Base-by-base conservation (phyloP, 306 rosid species). In the Ormosia semicastrata region DNA sequence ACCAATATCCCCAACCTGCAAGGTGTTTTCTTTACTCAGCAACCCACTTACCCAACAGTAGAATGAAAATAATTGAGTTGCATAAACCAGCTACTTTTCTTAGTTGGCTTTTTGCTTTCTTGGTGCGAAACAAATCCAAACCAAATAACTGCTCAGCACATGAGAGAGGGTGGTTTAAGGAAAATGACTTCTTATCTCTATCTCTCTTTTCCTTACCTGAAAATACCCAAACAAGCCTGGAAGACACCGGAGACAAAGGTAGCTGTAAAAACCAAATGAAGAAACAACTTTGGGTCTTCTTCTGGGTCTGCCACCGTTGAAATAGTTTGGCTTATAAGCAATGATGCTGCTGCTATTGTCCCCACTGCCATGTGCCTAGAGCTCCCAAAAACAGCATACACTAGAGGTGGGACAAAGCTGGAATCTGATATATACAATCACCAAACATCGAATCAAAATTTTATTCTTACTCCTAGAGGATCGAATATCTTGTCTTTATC, bases 291-390 rank as follows among this genome's bases (percentile, higher is more conserved):
- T 2, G 90, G 88, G 0, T 94, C 71, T 1, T 54, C 0, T 0
- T 9, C 54, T 1, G 90, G 92, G 5, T 83, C 10, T 3, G 12
- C 91, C 2, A 89, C 94, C 0, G 17, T 33, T 4, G 86, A 82
- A 44, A 94, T 69, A 12, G 74, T 89, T 8, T 87, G 64, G 1
- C 68, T 71, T 6, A 93, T 80, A 3, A 94, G 93, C 87, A 94
- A 70, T 3, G 97, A 92, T 73, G 92, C 88, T 2, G 97, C 91
- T 1, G 98, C 97, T 71, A 93, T 82, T 0, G 93, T 91, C 44
- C 98, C 98, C 85, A 94, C 98, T 3, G 98, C 97, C 73, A 94
- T 70, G 86, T 95, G 92, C 86, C 88, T 93, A 0, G 98, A 95
- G 75, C 87, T 90, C 64, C 98, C 98, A 54, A 95, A 87, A 1